phyloP scores from a whole-genome alignment of 371 early-diverging fungal species.

The Mucor piriformis region DNA sequence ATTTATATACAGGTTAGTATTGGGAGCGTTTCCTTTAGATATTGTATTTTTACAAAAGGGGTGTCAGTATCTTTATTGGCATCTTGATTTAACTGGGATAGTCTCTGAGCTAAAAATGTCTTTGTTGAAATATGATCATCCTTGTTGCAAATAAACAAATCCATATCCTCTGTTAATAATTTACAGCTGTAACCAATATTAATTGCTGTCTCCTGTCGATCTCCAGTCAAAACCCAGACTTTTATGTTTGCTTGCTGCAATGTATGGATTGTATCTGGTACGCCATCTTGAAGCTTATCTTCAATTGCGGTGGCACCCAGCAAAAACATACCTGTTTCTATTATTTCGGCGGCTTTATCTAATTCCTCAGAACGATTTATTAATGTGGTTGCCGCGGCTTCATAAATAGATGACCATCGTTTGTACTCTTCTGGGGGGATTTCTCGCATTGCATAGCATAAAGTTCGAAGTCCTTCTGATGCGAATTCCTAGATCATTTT shows the following conservation, averaged over 20 bases:
- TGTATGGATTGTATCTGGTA: conserved; percentile 94
- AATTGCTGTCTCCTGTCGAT: conserved; percentile 93
- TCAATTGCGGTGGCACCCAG: conserved; percentile 99
- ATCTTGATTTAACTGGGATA: conserved; percentile 26
- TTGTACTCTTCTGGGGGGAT: conserved; percentile 85
- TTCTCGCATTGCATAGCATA: conserved; percentile 91
- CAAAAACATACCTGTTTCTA: conserved; percentile 87
- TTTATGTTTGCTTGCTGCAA: conserved; percentile 92
- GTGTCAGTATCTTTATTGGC: neutral
- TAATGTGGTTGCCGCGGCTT: conserved; percentile 88
- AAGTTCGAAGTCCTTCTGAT: conserved; percentile 88
- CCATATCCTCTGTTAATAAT: conserved; percentile 83
- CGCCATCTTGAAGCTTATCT: conserved; percentile 98
- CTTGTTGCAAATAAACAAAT: conserved; percentile 76
- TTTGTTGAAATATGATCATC: conserved; percentile 70
- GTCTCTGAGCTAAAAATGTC: conserved; percentile 68
- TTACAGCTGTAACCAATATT: conserved; percentile 92
- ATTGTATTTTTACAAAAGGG: neutral
- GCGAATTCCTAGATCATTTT: conserved; percentile 70
- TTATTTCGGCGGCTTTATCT: conserved; percentile 90
- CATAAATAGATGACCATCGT: conserved; percentile 79
- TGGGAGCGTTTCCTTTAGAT: neutral
- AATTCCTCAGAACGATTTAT: conserved; percentile 86
- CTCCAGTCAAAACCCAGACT: conserved; percentile 96
- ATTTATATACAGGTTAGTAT: neutral